Percentiles rank a stretch among this genome's conserved stretches.
phyloP scores from a whole-genome alignment of 192 early-diverging fungal species.

The Mortierella hygrophila region DNA sequence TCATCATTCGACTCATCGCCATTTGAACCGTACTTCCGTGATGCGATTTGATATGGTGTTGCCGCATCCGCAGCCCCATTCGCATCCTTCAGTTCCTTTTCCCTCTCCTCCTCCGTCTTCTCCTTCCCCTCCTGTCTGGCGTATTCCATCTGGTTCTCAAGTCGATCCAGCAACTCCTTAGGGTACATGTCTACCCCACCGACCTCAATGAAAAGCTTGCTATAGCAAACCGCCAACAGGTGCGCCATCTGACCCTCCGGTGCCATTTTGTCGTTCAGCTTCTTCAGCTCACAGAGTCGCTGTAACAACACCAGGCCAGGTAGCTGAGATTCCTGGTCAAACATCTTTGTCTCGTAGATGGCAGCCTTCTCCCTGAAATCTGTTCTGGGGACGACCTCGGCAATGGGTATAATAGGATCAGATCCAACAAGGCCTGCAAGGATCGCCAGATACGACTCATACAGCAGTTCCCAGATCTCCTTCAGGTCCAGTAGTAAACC shows the following conservation, averaged over 20 bases:
- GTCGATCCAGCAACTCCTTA: slow-evolving; percentile 42
- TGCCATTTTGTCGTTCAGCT: slow-evolving; percentile 53
- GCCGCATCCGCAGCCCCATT: too few species aligned
- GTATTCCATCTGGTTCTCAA: slow-evolving; percentile 6
- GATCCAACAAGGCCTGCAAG: slow-evolving; percentile 38
- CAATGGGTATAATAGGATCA: slow-evolving; percentile 27
- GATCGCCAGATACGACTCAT: slow-evolving; percentile 61
- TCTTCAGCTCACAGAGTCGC: slow-evolving; percentile 46
- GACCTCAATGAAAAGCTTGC: slow-evolving; percentile 49
- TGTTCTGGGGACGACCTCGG: slow-evolving; percentile 47
- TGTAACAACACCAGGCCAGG: slow-evolving; percentile 29
- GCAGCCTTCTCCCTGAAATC: slow-evolving; percentile 52
- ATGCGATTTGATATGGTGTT: neutral
- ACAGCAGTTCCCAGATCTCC: slow-evolving; percentile 63
- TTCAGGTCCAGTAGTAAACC: slow-evolving; percentile 67
- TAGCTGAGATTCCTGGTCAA: slow-evolving; percentile 32
- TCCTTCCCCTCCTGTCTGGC: neutral
- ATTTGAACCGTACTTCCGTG: neutral
- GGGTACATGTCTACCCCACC: slow-evolving; percentile 51
- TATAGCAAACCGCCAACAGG: slow-evolving; percentile 43
- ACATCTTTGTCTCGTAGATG: slow-evolving; percentile 49
- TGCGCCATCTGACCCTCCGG: slow-evolving; percentile 49
- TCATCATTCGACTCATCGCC: slow-evolving; percentile 18
- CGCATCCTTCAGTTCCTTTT: neutral
- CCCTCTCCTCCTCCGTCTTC: neutral